Base-by-base conservation (phyloP, 805 yeast species). In the Teunomyces stri region DNA sequence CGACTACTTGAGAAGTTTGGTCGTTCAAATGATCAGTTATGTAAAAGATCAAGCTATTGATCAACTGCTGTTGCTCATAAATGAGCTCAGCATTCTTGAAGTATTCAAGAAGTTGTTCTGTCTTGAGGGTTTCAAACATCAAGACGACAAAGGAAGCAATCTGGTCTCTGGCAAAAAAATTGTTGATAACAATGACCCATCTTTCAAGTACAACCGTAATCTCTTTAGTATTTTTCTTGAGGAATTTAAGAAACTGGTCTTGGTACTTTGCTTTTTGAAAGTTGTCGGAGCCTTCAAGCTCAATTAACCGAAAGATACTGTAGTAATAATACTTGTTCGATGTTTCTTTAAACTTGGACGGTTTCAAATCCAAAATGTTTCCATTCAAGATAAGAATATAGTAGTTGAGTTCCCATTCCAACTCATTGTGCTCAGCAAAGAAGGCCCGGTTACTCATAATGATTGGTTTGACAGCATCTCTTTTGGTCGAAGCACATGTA, bases 111-210 rank as follows among this genome's bases (percentile, higher is more conserved):
- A 37, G 40, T 22, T 37, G 40, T 22, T 37, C 18, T 3, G 40
- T 21, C 7, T 31, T 22, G 12, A 56, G 18, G 27, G 28, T 43
- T 1, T 59, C 34, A 12, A 75, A 52, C 3, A 78, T 51, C 0
- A 53, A n/a, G 0, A 51, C 38, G 1, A 75, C 57, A 4, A 80
- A 37, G 2, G 30, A 3, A 1, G 53, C 39, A 4, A 78, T 53
- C 5, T 69, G 60, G 0, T 62, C 57, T 11, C 55, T 49, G 0
- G 61, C 34, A 53, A 77, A 69, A 40, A 64, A 51, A 5, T 48
- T 41, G 53, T 79, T 68, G 35, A 75, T 46, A 0, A 84, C 49
- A 0, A 83, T 76, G 34, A 74, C 56, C 89, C 89, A 85, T 55
- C 88, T 77, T 7, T 56, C 42, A 44, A 82, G 71, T 1, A 63